phyloP scores from a whole-genome alignment of 306 rosid species.

The Castanea mollissima region DNA sequence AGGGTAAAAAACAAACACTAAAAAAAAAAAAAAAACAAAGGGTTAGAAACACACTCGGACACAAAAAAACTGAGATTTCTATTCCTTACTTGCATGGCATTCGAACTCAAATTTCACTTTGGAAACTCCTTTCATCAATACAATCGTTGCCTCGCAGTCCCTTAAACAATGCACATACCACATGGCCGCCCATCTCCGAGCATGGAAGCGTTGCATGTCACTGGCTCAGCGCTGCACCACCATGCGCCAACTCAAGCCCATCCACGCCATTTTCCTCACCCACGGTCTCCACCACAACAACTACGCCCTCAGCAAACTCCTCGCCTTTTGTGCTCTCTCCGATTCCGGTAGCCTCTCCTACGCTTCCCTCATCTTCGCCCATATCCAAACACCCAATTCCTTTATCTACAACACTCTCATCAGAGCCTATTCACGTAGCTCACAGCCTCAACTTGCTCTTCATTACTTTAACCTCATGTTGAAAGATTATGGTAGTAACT shows the following conservation, averaged over 20 bases:
- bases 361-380: constrained; percentile 30
- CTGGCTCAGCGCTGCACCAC: constrained; percentile 35
- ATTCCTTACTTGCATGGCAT: no score
- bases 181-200: constrained; percentile 15
- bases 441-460: constrained; percentile 31
- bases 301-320: constrained; percentile 43
- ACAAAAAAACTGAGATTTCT: no score
- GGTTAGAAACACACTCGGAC: no score
- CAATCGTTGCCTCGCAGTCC: not conserved
- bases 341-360: constrained; percentile 29
- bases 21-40: no score
- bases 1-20: no score
- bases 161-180: not conserved
- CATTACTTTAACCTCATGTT: constrained; percentile 29
- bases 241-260: constrained; percentile 34
- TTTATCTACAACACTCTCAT: constrained; percentile 37
- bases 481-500: not conserved
- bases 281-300: constrained; percentile 36
- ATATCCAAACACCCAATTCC: constrained; percentile 25
- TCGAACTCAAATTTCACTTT: not conserved
- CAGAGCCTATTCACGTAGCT: constrained; percentile 27
- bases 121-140: not conserved
- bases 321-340: constrained; percentile 35
- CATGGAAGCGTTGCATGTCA: constrained; percentile 44
- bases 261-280: constrained; percentile 41